These are phyloP conservation scores for Xylaria sp. DNA, from an alignment of 2,329 filamentous ascomycete species.

Conservation along the genomic window DNA sequence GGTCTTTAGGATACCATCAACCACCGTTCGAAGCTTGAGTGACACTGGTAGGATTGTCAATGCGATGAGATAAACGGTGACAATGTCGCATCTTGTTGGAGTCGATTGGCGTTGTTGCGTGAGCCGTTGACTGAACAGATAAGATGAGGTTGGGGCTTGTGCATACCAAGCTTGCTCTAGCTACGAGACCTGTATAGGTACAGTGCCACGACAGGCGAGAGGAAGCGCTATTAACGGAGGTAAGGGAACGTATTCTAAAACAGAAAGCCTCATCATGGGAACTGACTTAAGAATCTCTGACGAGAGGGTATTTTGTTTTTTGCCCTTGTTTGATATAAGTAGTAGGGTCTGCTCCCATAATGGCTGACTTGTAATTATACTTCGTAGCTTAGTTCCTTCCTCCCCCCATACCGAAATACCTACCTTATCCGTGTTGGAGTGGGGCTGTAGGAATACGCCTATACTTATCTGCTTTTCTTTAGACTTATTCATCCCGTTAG, in stretches of 20 bases:
- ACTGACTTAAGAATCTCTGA: background rate
- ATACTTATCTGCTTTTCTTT: constrained; percentile 8
- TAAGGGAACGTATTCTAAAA: background rate
- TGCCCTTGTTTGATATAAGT: background rate
- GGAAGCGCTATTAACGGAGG: background rate
- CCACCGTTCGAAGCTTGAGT: background rate
- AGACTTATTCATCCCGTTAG: constrained; percentile 17
- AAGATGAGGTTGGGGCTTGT: constrained; percentile 4
- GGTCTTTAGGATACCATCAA: background rate
- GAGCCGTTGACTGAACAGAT: background rate
- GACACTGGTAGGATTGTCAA: background rate
- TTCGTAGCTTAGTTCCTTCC: no score
- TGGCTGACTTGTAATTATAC: background rate
- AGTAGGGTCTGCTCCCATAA: background rate
- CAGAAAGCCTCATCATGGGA: background rate
- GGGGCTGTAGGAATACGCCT: constrained; percentile 24
- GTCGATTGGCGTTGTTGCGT: constrained; percentile 6
- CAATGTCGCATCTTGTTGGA: constrained; percentile 11
- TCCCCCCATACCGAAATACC: background rate
- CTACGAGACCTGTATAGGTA: background rate
- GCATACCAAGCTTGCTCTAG: background rate
- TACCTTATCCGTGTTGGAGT: constrained; percentile 19
- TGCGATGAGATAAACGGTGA: background rate
- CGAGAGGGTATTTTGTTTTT: background rate
- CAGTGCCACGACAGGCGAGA: background rate